Evolutionary conservation across 306 rosid genomes (phyloP), one percentile per base, ranked within the genome.

Genomic region (Dalbergia oliveri): DNA sequence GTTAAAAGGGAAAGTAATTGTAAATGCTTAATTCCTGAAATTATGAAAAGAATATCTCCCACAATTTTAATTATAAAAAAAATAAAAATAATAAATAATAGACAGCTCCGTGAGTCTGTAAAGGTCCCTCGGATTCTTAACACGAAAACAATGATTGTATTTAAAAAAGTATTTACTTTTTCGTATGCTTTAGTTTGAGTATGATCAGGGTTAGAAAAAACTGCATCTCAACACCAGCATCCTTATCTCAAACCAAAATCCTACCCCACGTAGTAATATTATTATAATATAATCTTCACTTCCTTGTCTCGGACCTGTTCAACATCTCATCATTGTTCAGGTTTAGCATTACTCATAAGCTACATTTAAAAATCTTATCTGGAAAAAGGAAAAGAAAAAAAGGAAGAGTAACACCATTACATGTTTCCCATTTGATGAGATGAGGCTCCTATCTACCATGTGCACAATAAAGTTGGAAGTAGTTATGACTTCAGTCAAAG

Each of bases 51-150:
- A 21, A 21, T 21, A 21, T 21, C 31, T 26, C 31, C 3, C 31
- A 26, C 23, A 26, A 26, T 26, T 26, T 26, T 26, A 21, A 21
- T 21, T 21, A 21, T 21, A 21, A 21, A 21, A 21, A 21, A 21
- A 21, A 21, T 26, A 26, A 26, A 26, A 26, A n/a, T n/a, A 26
- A 26, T 26, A 26, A 26, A 26, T 26, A 26, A 26, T 1, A 26
- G 1, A 26, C 0, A 26, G 31, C 3, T 26, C 31, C 31, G 0
- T 26, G 31, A 26, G 31, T 1, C 3, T 26, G 31, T 72, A 66
- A 59, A 77, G 81, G 85, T 41, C 69, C 85, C 82, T 61, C 45
- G 35, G 44, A 81, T 76, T 59, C 80, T 76, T 76, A 58, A 76
- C 72, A 33, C 49, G 72, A 18, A 71, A 39, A 44, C 43, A 69